These are phyloP conservation scores for Pachyrhizus erosus DNA, from an alignment of 306 rosid species.

Conservation along the genomic window DNA sequence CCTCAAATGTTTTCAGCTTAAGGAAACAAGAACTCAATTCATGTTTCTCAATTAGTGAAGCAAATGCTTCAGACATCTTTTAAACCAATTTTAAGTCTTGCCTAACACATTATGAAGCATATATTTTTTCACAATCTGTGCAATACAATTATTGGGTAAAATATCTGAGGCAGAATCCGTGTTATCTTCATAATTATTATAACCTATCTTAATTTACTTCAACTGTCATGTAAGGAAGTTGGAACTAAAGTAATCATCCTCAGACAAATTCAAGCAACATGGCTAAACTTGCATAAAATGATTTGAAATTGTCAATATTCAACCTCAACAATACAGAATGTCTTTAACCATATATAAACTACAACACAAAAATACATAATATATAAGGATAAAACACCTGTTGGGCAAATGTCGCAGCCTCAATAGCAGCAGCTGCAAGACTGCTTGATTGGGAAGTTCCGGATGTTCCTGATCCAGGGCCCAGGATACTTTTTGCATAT, in stretches of 20 bases:
- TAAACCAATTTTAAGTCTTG: background rate
- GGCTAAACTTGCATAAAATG: slow-evolving; percentile 3
- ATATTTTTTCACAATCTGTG: background rate
- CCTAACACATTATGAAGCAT: slow-evolving; percentile 7
- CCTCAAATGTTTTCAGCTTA: background rate
- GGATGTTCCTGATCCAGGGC: slow-evolving; percentile 82
- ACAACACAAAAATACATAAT: slow-evolving; percentile 15
- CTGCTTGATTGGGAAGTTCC: slow-evolving; percentile 94
- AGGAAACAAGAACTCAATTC: background rate
- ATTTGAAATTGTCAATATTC: slow-evolving; percentile 30
- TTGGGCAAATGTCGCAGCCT: slow-evolving; percentile 96
- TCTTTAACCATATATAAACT: background rate
- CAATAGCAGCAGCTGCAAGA: slow-evolving; percentile 98
- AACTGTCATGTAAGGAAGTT: slow-evolving; percentile 16
- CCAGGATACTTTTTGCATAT: slow-evolving; percentile 93
- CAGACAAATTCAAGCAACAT: background rate
- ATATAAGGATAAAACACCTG: slow-evolving; percentile 61
- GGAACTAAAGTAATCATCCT: slow-evolving; percentile 6
- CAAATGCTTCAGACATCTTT: background rate
- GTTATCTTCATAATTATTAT: too few species aligned
- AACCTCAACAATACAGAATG: slow-evolving; percentile 1
- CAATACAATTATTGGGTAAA: background rate
- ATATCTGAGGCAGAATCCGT: slow-evolving; percentile 25
- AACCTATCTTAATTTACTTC: slow-evolving; percentile 22
- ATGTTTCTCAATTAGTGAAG: background rate